These are phyloP conservation scores for Nemania bipapillata DNA, from an alignment of 2,329 filamentous ascomycete genomes.

Conservation along the genomic window DNA sequence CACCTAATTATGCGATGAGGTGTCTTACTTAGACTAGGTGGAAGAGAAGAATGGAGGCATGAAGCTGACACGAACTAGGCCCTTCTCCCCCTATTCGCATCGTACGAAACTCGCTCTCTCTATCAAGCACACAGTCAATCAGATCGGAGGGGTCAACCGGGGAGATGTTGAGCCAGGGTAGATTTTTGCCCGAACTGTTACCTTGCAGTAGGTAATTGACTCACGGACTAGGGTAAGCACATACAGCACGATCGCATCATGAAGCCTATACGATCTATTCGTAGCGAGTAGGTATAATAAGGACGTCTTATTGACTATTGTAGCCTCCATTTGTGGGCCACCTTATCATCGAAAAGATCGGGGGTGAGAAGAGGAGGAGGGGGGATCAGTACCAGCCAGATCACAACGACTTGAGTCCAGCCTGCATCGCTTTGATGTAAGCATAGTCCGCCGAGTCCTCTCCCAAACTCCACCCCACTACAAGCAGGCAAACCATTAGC, in stretches of 20 bases:
- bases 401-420: slow-evolving; percentile 27
- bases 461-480: slow-evolving; percentile 38
- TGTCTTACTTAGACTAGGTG: neutral
- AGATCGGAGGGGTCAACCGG: neutral
- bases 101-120: neutral
- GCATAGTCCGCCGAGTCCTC: slow-evolving; percentile 28
- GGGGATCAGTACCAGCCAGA: neutral
- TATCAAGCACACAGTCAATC: neutral
- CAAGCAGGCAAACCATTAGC: slow-evolving; percentile 21
- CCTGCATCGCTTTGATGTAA: slow-evolving; percentile 36
- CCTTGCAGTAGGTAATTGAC: slow-evolving; percentile 6
- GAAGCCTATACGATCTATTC: neutral
- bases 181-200: neutral
- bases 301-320: neutral
- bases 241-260: slow-evolving; percentile 17
- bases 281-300: neutral
- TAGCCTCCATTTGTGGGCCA: neutral
- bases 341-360: neutral
- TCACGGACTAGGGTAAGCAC: slow-evolving; percentile 6
- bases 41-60: neutral
- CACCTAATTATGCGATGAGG: neutral
- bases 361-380: no score
- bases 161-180: neutral
- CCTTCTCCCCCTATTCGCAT: neutral
- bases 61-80: neutral